These are phyloP conservation scores for Mucor sp. DNA, from an alignment of 371 early-diverging fungal genomes.

Conservation along the genomic window DNA sequence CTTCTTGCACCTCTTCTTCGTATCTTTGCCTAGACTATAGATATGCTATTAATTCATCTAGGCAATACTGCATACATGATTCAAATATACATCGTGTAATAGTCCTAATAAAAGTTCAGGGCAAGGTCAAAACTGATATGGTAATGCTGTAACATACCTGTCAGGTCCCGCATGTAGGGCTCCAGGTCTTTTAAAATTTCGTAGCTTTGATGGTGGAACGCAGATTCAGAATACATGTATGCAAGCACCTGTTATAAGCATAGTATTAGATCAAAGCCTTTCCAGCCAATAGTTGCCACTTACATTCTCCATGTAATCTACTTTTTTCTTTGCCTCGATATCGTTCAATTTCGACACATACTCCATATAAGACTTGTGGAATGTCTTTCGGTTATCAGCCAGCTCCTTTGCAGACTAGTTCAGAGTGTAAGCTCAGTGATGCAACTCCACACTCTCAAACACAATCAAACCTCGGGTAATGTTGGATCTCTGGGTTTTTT, in stretches of 20 bases:
- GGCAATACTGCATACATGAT: background rate
- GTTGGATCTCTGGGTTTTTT: conserved; percentile 63
- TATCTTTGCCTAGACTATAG: conserved; percentile 46
- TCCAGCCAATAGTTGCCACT: background rate
- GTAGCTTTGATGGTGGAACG: conserved; percentile 78
- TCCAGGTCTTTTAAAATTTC: conserved; percentile 75
- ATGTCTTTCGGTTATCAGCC: conserved; percentile 58
- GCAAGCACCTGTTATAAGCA: conserved; percentile 53
- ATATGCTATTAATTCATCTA: background rate
- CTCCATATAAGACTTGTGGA: conserved; percentile 67
- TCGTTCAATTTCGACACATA: conserved; percentile 70
- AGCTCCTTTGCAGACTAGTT: conserved; percentile 60
- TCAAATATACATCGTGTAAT: conserved; percentile 42
- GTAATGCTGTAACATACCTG: conserved; percentile 34
- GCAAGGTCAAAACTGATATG: background rate
- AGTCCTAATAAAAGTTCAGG: conserved; percentile 26
- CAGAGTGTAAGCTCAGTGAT: background rate
- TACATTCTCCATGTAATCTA: conserved; percentile 79
- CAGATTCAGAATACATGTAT: conserved; percentile 73
- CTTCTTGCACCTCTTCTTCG: conserved; percentile 41
- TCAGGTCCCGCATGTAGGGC: conserved; percentile 75
- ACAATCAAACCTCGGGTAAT: conserved; percentile 50
- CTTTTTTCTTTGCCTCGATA: conserved; percentile 66
- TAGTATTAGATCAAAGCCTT: background rate
- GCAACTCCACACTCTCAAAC: background rate